Evolutionary conservation across 2,329 filamentous ascomycete species (phyloP).

Genomic region (Ophiobolus disseminans): DNA sequence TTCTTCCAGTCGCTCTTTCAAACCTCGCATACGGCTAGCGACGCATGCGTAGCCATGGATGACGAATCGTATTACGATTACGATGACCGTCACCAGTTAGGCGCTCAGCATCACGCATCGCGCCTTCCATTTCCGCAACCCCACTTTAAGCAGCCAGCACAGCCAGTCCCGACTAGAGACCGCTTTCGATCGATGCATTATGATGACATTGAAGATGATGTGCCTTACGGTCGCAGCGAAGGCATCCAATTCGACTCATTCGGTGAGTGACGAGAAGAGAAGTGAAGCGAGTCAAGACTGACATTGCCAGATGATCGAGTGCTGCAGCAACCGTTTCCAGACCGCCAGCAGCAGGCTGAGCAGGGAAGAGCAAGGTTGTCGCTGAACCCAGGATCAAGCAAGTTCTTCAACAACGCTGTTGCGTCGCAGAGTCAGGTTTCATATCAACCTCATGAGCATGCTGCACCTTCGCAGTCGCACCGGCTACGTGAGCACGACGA

Average conservation of each 20-base stretch:
- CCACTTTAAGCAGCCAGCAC: constrained; percentile 16
- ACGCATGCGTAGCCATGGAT: constrained; percentile 23
- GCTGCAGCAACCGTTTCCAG: constrained; percentile 39
- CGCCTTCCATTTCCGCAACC: constrained; percentile 23
- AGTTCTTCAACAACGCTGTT: constrained; percentile 7
- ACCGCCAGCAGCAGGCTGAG: constrained; percentile 45
- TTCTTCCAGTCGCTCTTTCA: neutral
- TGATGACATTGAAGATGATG: constrained; percentile 36
- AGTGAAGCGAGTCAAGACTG: neutral
- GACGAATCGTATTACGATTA: constrained; percentile 16
- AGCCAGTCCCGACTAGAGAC: constrained; percentile 22
- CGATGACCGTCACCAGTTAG: constrained; percentile 15
- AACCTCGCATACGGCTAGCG: neutral
- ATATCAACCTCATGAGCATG: neutral
- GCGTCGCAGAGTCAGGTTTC: constrained; percentile 10
- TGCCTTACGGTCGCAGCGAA: constrained; percentile 14
- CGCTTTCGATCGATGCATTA: constrained; percentile 34
- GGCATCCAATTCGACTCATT: constrained; percentile 55
- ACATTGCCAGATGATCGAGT: constrained; percentile 44
- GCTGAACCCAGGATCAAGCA: constrained; percentile 34
- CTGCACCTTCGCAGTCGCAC: too few relatives aligned
- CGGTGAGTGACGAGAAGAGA: constrained; percentile 46
- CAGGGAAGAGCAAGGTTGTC: constrained; percentile 49
- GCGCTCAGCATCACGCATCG: constrained; percentile 2
- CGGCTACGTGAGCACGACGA: too few relatives aligned